Conservation (phyloP, 371 early-diverging fungal genomes). For the Synchytrium microbalum region DNA sequence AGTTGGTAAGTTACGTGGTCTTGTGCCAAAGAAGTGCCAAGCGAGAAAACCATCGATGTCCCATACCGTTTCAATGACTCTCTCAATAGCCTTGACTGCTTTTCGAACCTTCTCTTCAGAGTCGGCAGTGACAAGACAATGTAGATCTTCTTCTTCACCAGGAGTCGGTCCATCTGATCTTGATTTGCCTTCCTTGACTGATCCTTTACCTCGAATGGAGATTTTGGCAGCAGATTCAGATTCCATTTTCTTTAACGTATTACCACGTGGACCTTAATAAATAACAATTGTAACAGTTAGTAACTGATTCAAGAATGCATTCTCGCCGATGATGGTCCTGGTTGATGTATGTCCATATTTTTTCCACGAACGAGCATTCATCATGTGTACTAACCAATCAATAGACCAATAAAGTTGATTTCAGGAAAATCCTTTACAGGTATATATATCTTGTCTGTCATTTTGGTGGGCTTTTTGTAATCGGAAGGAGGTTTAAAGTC, state of each 20-base stretch:
- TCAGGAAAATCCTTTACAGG: slow-evolving; percentile 92
- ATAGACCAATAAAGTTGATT: slow-evolving; percentile 93
- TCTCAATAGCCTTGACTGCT: slow-evolving; percentile 78
- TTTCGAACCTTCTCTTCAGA: slow-evolving; percentile 78
- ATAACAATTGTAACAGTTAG: neutral
- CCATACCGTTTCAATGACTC: slow-evolving; percentile 84
- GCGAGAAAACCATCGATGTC: neutral
- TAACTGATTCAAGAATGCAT: neutral
- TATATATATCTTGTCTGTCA: slow-evolving; percentile 87
- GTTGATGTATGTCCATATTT: no score
- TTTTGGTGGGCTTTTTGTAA: slow-evolving; percentile 75
- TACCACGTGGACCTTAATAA: slow-evolving; percentile 87
- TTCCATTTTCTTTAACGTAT: slow-evolving; percentile 92
- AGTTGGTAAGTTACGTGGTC: neutral
- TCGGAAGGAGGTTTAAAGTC: slow-evolving; percentile 84
- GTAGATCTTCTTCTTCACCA: slow-evolving; percentile 89
- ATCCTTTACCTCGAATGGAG: slow-evolving; percentile 92
- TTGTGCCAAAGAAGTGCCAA: neutral
- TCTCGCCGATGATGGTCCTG: neutral
- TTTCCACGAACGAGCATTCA: neutral
- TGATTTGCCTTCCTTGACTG: slow-evolving; percentile 91
- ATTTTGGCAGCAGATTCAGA: slow-evolving; percentile 89
- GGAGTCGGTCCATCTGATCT: slow-evolving; percentile 43
- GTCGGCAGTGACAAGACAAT: slow-evolving; percentile 86
- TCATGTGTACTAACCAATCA: slow-evolving; percentile 53